Evolutionary conservation across 495 filamentous ascomycete species (phyloP), one percentile per base, ranked within the genome.

Genomic region (Penicillium fimorum): DNA sequence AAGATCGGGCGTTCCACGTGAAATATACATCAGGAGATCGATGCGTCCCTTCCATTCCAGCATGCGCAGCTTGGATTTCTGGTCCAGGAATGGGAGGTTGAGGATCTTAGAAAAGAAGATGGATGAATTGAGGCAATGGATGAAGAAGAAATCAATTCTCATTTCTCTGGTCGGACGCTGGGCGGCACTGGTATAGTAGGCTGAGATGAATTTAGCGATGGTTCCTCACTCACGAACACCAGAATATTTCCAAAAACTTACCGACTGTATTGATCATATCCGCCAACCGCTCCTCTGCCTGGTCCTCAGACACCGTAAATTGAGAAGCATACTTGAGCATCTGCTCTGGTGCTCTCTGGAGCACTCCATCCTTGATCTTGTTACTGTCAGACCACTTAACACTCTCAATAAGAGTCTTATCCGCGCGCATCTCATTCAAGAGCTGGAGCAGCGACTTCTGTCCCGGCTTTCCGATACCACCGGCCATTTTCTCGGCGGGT

Each of bases 101-200:
- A 82, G 63, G 60, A 89, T 79, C 10, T 72, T 67, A 9, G 79
- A 72, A 66, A 84, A 82, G 76, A 89, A 89, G 30, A 88, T 83
- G 10, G 80, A 80, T 33, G 67, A 71, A 62, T 85, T 90, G 57
- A 86, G 61, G 64, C 73, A 77, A 65, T 90, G 87, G 72, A 96
- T 87, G 66, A 84, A 80, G 73, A 87, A 94, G 68, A 97, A 97
- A 59, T 96, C 92, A 59, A 91, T 77, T 63, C 85, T 90, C 56
- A 84, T 69, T 17, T 74, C 53, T 61, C 92, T 88, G 4, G 77
- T 74, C 1, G 83, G 84, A 37, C 82, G 72, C 58, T 88, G 78
- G 1, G 91, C 82, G 2, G 79, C 74, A 4, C 73, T 67, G 2
- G 87, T 87, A 53, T 82, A 85, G 64, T 86, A 91, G 1, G 84